A percentile compares a stretch with the other conserved stretches of the same genome.
These are phyloP conservation scores for Fusarium sp. DNA, from an alignment of 2,329 filamentous ascomycete species.

Conservation along the genomic window DNA sequence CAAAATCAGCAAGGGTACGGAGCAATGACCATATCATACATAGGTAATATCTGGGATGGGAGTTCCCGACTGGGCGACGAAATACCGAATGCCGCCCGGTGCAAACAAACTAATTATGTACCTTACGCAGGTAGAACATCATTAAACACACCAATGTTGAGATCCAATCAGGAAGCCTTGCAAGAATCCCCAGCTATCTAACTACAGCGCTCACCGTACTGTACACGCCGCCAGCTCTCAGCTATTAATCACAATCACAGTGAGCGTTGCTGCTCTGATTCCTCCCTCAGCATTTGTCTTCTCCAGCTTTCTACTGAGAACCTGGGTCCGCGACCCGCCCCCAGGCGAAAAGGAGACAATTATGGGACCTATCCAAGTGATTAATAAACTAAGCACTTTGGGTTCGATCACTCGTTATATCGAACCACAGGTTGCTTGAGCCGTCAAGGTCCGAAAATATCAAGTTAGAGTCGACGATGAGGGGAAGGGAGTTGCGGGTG, in stretches of 20 bases:
- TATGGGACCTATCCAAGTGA: conserved; percentile 16
- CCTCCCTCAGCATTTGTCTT: conserved; percentile 5
- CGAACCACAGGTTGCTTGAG: conserved; percentile 27
- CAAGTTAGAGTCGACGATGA: conserved; percentile 8
- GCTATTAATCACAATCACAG: no score
- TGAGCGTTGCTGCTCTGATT: background rate
- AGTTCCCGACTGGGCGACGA: conserved; percentile 32
- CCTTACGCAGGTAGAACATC: conserved; percentile 31
- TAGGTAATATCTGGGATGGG: conserved; percentile 11
- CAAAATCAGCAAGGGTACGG: conserved; percentile 17
- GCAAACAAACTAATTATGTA: conserved; percentile 14
- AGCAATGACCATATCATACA: conserved; percentile 3
- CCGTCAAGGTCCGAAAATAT: conserved; percentile 20
- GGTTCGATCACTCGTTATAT: conserved; percentile 10
- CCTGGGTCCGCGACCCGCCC: conserved; percentile 14
- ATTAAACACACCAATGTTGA: conserved; percentile 36
- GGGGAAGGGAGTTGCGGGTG: conserved; percentile 7
- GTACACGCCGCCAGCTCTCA: conserved; percentile 19
- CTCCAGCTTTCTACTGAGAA: conserved; percentile 28
- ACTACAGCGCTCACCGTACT: background rate
- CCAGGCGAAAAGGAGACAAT: conserved; percentile 27
- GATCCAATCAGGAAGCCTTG: conserved; percentile 32
- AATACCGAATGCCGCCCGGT: conserved; percentile 39
- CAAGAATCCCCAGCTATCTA: background rate
- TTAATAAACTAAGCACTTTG: conserved; percentile 13